phyloP scores from a whole-genome alignment of 192 early-diverging fungal genomes.

The Entomortierella parvispora region DNA sequence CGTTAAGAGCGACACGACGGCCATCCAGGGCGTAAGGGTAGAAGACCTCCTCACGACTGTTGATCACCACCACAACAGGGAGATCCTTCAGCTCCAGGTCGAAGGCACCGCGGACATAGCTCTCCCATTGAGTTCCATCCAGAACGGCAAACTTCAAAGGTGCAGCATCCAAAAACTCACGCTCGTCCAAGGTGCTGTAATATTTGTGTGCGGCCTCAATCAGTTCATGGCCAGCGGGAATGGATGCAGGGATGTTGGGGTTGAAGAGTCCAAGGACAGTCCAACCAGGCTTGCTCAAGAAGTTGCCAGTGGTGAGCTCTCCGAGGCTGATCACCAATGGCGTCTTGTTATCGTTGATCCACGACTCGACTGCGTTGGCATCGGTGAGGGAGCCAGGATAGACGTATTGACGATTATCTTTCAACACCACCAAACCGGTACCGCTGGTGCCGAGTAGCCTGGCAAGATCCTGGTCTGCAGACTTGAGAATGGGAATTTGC shows the following conservation, averaged over 20 bases:
- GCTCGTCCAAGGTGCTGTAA: conserved; percentile 3
- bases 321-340: conserved; percentile 72
- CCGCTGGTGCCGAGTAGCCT: conserved; percentile 25
- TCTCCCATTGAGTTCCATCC: conserved; percentile 67
- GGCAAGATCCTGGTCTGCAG: conserved; percentile 21
- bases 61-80: conserved; percentile 44
- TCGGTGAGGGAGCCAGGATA: conserved; percentile 46
- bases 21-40: conserved; percentile 38
- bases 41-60: conserved; percentile 35
- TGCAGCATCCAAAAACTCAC: not conserved
- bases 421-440: conserved; percentile 67
- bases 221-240: conserved; percentile 19
- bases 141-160: conserved; percentile 66
- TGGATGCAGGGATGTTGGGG: conserved; percentile 30
- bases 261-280: conserved; percentile 74
- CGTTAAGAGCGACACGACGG: conserved; percentile 15
- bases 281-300: conserved; percentile 71
- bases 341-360: conserved; percentile 71
- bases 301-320: conserved; percentile 70
- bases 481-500: conserved; percentile 8
- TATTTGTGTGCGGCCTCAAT: conserved; percentile 52
- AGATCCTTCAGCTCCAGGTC: conserved; percentile 28
- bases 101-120: conserved; percentile 70
- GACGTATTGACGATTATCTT: conserved; percentile 61
- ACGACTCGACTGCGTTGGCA: conserved; percentile 58